Conservation (phyloP, 2,329 filamentous ascomycete species). For the Cordyceps cateniannulata region DNA sequence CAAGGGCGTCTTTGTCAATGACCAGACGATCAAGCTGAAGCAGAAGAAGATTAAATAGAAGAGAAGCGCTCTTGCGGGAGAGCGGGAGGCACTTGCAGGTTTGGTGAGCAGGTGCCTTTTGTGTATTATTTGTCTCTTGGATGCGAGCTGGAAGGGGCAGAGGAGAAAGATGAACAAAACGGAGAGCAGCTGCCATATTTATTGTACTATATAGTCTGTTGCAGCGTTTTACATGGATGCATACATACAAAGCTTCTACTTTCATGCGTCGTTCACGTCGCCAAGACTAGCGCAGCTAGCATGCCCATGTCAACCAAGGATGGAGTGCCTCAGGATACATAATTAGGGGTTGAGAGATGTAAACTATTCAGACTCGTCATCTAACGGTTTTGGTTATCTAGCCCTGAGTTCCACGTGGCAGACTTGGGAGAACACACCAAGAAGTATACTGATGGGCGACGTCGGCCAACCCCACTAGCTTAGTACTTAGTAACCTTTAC, state of each 20-base stretch:
- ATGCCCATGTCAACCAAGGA: too few species aligned
- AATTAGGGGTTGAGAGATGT: too few species aligned
- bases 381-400: too few species aligned
- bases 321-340: too few species aligned
- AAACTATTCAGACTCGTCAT: too few species aligned
- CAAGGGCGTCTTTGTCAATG: slow-evolving; percentile 97
- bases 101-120: not conserved
- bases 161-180: not conserved
- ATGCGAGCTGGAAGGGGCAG: not conserved
- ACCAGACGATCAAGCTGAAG: slow-evolving; percentile 97
- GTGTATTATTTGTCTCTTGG: not conserved
- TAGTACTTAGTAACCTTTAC: too few species aligned
- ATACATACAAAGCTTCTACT: slow-evolving; percentile 4
- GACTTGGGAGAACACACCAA: too few species aligned
- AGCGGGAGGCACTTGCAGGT: not conserved
- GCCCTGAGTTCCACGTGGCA: too few species aligned
- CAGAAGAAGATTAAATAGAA: slow-evolving; percentile 89
- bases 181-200: not conserved
- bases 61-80: slow-evolving; percentile 5
- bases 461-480: too few species aligned
- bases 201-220: slow-evolving; percentile 9
- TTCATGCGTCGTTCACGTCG: too few species aligned
- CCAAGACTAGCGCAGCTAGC: not conserved
- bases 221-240: slow-evolving; percentile 8
- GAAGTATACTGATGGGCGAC: too few species aligned